Evolutionary conservation across 495 filamentous ascomycete species (phyloP), one percentile per base, ranked within the genome.

Genomic region (Aspergillus homomorphus): DNA sequence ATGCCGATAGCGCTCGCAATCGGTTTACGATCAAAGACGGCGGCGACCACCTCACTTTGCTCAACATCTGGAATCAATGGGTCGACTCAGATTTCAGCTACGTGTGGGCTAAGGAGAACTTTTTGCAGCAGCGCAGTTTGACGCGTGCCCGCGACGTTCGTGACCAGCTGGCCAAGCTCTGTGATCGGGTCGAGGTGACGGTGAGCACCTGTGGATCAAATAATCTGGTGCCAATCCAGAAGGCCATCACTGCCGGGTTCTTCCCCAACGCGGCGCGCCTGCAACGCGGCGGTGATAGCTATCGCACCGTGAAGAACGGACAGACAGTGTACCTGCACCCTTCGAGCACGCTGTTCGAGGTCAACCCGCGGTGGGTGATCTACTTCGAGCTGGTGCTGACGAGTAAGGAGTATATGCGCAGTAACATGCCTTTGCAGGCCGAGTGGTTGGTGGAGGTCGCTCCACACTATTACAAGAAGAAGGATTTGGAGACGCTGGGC

Each of bases 41-140:
- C 50, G 94, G 94, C 44, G 94, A 98, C 73, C 90, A 96, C 66
- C 72, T 92, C 14, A 92, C 91, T 0, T 82, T 93, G 0, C 82
- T 98, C n/a, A 96, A 96, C 65, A 88, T 98, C 67, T 98, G 87
- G 88, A 96, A 96, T 70, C 89, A 96, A 72, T 98, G 92, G 91
- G 89, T 95, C 20, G 95, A 98, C 64, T 84, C 83, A 19, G 92
- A 98, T 73, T 98, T 92, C 77, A 87, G 81, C 60, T 85, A 85
- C 56, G 86, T 95, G 49, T 98, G 93, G 92, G 81, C 90, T 3
- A 85, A 87, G 52, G 93, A 97, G 73, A 98, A 97, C 73, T 98
- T 96, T 72, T 73, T 98, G 21, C 92, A 97, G 66, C 91, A 95
- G 65, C 87, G 92, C 19, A 87, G 84, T 28, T 82, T 98, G 2